phyloP scores from a whole-genome alignment of 2,329 filamentous ascomycete genomes.

The Ophiostoma sp. region DNA sequence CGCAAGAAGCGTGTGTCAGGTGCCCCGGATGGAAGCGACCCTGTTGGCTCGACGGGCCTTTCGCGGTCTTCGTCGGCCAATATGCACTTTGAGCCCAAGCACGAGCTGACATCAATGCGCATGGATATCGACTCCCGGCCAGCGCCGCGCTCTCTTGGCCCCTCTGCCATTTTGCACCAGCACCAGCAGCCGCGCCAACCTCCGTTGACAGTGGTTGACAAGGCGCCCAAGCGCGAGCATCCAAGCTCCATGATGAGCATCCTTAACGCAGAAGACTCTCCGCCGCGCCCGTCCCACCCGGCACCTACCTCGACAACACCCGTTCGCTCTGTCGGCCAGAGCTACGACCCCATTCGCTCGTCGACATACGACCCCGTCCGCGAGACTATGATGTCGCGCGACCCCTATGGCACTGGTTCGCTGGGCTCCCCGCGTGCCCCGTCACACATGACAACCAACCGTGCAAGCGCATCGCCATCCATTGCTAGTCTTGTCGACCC shows the following conservation, averaged over 20 bases:
- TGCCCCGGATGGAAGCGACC: not conserved
- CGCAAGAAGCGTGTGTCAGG: constrained; percentile 52
- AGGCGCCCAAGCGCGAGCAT: constrained; percentile 54
- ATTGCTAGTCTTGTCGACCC: constrained; percentile 89
- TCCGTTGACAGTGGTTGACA: constrained; percentile 40
- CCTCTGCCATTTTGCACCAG: constrained; percentile 32
- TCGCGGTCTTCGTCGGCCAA: constrained; percentile 25
- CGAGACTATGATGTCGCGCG: constrained; percentile 59
- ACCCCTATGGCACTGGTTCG: constrained; percentile 48
- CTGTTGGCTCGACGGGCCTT: not conserved
- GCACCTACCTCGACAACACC: constrained; percentile 41
- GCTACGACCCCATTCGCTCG: constrained; percentile 85
- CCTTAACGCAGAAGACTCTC: constrained; percentile 53
- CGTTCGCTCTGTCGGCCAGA: constrained; percentile 70
- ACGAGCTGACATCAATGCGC: constrained; percentile 44
- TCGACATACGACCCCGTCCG: constrained; percentile 67
- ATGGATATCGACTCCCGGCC: constrained; percentile 38
- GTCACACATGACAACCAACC: constrained; percentile 56
- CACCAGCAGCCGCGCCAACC: constrained; percentile 29
- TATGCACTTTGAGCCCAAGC: constrained; percentile 30
- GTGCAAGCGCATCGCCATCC: constrained; percentile 85
- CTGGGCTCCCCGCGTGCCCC: constrained; percentile 54
- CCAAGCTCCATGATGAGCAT: constrained; percentile 57
- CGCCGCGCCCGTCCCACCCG: constrained; percentile 43
- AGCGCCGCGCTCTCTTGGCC: constrained; percentile 32